A percentile compares a stretch with the other conserved stretches of the same genome.
These are phyloP conservation scores for Coelastrella sp. DNA, from an alignment of 139 green algal species.

Conservation along the genomic window DNA sequence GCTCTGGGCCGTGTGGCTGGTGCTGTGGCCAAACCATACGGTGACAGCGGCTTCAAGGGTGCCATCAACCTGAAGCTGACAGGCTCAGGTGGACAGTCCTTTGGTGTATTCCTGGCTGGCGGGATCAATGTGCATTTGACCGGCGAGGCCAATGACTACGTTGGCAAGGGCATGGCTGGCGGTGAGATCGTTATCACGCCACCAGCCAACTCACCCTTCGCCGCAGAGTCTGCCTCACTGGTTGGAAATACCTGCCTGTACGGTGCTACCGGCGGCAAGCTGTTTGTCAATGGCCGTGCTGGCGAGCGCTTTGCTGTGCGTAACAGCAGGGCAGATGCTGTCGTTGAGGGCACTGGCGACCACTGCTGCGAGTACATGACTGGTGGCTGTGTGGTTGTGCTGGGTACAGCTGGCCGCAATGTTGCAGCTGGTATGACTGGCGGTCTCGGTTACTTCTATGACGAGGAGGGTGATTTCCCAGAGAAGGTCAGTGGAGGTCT, in stretches of 20 bases:
- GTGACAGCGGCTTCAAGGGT: slow-evolving; percentile 87
- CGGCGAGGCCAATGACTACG: slow-evolving; percentile 99
- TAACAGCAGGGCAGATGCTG: slow-evolving; percentile 93
- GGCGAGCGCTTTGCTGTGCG: slow-evolving; percentile 90
- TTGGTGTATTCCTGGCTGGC: slow-evolving; percentile 85
- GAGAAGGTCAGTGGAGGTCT: slow-evolving; percentile 66
- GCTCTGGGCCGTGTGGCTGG: slow-evolving; percentile 84
- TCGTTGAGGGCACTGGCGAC: slow-evolving; percentile 97
- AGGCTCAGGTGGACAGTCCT: slow-evolving; percentile 85
- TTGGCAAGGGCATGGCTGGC: slow-evolving; percentile 98
- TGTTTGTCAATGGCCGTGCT: slow-evolving; percentile 95
- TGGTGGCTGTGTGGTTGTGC: slow-evolving; percentile 75
- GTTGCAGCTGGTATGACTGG: slow-evolving; percentile 98
- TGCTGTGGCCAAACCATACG: slow-evolving; percentile 85
- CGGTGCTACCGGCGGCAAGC: slow-evolving; percentile 93
- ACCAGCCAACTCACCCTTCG: slow-evolving; percentile 73
- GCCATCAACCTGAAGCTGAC: slow-evolving; percentile 82
- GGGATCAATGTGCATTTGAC: slow-evolving; percentile 88
- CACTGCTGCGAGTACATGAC: slow-evolving; percentile 99
- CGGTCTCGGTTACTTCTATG: slow-evolving; percentile 97
- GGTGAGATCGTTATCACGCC: slow-evolving; percentile 94
- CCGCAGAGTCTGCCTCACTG: slow-evolving; percentile 76
- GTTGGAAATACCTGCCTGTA: slow-evolving; percentile 99
- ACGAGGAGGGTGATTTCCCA: slow-evolving; percentile 92
- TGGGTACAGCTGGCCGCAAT: slow-evolving; percentile 94